Conservation (phyloP, 1,284 basidiomycete species). For the Exsudoporus floridanus region DNA sequence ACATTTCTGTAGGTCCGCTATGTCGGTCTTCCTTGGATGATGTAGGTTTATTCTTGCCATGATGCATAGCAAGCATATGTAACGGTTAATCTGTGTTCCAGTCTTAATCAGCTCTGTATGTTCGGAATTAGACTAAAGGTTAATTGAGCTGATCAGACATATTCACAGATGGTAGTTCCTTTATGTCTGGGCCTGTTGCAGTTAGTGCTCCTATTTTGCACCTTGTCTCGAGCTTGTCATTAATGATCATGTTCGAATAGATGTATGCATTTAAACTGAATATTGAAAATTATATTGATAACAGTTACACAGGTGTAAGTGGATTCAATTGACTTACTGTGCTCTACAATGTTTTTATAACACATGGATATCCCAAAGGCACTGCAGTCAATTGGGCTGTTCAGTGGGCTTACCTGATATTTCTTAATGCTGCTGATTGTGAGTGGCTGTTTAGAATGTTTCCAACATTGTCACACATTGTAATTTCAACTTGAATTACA, state of each 20-base stretch:
- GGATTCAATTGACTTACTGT: background rate
- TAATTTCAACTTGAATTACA: background rate
- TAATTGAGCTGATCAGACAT: background rate
- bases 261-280: background rate
- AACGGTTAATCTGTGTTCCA: background rate
- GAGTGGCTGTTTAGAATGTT: background rate
- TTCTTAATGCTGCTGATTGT: background rate
- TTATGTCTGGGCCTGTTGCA: background rate
- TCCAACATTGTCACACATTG: background rate
- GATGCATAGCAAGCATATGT: background rate
- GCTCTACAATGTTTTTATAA: background rate
- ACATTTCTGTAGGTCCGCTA: background rate
- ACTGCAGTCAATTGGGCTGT: too few species aligned
- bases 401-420: background rate
- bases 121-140: background rate
- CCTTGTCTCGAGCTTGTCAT: background rate
- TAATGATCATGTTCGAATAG: background rate
- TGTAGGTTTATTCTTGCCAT: background rate
- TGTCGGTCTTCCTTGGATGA: background rate
- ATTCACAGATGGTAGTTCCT: background rate
- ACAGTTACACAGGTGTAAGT: background rate
- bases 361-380: background rate
- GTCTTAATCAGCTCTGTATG: background rate
- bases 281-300: background rate
- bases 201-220: background rate